These are phyloP conservation scores for Solanum medicagineum DNA, from an alignment of 257 asterid species.

Conservation along the genomic window DNA sequence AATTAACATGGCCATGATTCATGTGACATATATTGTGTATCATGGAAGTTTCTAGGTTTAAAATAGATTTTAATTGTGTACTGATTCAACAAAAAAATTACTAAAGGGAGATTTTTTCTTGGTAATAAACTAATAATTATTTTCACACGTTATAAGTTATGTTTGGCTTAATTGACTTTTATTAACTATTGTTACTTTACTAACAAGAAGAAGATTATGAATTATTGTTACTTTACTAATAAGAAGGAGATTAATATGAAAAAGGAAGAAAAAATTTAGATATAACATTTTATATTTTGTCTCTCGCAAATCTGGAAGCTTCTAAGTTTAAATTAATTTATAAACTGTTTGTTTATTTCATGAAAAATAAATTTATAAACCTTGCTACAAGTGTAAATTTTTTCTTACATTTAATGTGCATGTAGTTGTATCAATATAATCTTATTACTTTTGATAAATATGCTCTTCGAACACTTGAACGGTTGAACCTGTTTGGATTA, in stretches of 20 bases:
- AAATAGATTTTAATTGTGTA: no score
- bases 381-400: background rate
- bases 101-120: background rate
- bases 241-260: background rate
- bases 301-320: background rate
- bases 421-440: no score
- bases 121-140: background rate
- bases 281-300: background rate
- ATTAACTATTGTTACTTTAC: background rate
- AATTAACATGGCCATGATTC: background rate
- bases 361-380: background rate
- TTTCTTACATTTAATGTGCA: background rate
- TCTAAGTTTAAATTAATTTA: background rate
- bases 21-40: background rate
- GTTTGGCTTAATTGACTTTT: background rate
- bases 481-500: no score
- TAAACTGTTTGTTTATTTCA: background rate
- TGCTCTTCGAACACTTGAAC: no score
- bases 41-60: no score
- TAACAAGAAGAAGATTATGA: background rate
- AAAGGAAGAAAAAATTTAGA: background rate
- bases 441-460: no score
- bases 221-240: background rate
- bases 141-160: background rate
- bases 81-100: background rate